These are phyloP conservation scores for Plectranthus barbatus DNA, from an alignment of 257 asterid species.

Conservation along the genomic window DNA sequence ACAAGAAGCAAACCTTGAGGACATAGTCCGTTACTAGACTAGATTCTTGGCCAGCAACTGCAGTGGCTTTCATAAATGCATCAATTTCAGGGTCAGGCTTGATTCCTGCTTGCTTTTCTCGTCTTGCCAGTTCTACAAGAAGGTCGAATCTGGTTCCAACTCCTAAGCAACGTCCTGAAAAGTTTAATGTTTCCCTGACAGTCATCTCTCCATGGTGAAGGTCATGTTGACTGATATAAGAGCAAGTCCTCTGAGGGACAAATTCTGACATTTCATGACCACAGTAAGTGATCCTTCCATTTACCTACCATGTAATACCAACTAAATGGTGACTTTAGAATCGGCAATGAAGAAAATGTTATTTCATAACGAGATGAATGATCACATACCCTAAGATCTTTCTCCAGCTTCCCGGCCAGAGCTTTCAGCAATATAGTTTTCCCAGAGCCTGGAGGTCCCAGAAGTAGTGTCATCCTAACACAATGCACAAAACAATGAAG, in stretches of 20 bases:
- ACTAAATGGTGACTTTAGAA: neutral
- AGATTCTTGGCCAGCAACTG: constrained; percentile 80
- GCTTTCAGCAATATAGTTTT: constrained; percentile 77
- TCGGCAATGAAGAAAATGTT: neutral
- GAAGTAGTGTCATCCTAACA: constrained; percentile 86
- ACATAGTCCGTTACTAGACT: constrained; percentile 80
- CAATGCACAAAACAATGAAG: neutral
- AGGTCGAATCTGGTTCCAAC: constrained; percentile 89
- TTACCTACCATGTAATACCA: constrained; percentile 32
- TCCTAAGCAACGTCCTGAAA: constrained; percentile 88
- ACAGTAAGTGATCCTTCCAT: constrained; percentile 71
- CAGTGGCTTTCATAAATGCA: constrained; percentile 93
- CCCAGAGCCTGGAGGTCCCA: constrained; percentile 95
- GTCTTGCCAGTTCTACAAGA: constrained; percentile 61
- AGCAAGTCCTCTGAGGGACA: constrained; percentile 81
- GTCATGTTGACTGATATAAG: constrained; percentile 86
- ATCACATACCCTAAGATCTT: constrained; percentile 32
- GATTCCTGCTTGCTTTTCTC: constrained; percentile 76
- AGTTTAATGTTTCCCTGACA: constrained; percentile 74
- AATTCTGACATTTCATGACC: constrained; percentile 80
- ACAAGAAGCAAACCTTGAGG: constrained; percentile 55
- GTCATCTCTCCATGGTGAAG: constrained; percentile 96
- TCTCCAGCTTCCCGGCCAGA: constrained; percentile 69
- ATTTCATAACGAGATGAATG: neutral
- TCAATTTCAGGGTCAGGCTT: constrained; percentile 89